Percentiles rank a stretch among this genome's conserved stretches.
Evolutionary conservation across 495 filamentous ascomycete genomes (phyloP).

Genomic region (Bombardia bombarda): DNA sequence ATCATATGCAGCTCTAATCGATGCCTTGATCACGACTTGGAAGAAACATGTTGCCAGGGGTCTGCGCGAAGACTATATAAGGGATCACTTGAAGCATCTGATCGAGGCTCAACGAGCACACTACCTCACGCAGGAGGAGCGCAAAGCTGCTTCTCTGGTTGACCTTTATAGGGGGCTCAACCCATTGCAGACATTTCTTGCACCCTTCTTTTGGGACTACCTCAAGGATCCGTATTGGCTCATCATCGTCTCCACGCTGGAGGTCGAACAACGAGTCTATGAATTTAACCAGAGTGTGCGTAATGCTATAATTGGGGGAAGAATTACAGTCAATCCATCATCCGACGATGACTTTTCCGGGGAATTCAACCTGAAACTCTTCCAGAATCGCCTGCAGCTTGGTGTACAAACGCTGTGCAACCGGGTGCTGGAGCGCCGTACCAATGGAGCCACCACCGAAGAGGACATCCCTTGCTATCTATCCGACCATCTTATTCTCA

Average conservation of each 20-base stretch:
- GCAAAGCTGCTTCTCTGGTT: background rate
- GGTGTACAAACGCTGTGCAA: background rate
- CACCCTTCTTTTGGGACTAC: slow-evolving; percentile 24
- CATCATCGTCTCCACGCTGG: background rate
- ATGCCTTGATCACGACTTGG: slow-evolving; percentile 10
- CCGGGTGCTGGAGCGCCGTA: background rate
- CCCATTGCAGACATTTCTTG: slow-evolving; percentile 18
- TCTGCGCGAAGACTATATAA: background rate
- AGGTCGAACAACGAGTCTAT: too few relatives aligned
- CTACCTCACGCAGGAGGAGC: slow-evolving; percentile 12
- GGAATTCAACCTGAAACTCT: background rate
- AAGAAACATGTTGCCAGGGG: slow-evolving; percentile 5
- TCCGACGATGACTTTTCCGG: background rate
- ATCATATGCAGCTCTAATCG: slow-evolving; percentile 39
- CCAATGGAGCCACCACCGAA: background rate
- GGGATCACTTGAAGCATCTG: background rate
- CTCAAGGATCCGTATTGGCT: slow-evolving; percentile 1
- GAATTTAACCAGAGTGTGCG: too few relatives aligned
- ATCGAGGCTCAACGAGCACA: slow-evolving; percentile 20
- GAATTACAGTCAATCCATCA: background rate
- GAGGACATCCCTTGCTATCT: slow-evolving; percentile 16
- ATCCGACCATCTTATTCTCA: slow-evolving; percentile 24
- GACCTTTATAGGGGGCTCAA: slow-evolving; percentile 15
- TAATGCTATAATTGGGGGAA: too few relatives aligned
- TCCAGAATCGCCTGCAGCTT: slow-evolving; percentile 2